Evolutionary conservation across 305 asterid species (phyloP).

Genomic region (Fraxinus albicans): DNA sequence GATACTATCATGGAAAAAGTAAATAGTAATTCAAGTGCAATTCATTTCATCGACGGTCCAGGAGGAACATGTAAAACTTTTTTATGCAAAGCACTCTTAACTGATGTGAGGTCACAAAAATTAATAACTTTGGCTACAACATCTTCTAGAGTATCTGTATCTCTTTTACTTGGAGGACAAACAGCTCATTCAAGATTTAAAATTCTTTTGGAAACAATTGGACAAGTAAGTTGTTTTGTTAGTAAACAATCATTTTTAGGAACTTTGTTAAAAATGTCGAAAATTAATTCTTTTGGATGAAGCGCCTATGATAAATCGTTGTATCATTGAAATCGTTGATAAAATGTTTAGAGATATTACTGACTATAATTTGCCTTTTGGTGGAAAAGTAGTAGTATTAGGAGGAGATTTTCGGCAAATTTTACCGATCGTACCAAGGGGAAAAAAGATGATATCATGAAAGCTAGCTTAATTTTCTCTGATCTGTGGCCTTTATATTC

Average conservation of each 20-base stretch:
- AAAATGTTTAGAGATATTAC: not conserved
- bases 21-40: too few species aligned
- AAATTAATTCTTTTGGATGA: slow-evolving; percentile 13
- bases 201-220: not conserved
- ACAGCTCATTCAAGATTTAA: slow-evolving; percentile 9
- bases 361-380: too few species aligned
- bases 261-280: not conserved
- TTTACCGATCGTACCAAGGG: too few species aligned
- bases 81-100: too few species aligned
- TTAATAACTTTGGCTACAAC: not conserved
- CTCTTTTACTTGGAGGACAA: not conserved
- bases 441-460: too few species aligned
- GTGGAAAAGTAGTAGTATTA: too few species aligned
- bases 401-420: too few species aligned
- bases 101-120: not conserved
- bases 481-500: too few species aligned
- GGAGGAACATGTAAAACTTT: too few species aligned
- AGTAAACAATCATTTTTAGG: not conserved
- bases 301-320: not conserved
- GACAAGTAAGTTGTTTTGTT: not conserved
- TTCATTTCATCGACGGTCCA: too few species aligned
- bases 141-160: slow-evolving; percentile 1
- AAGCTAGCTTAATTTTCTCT: too few species aligned
- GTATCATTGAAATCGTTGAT: not conserved
- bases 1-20: too few species aligned